Evolutionary conservation across 2,329 filamentous ascomycete species (phyloP).

Genomic region (Xylaria sp.): DNA sequence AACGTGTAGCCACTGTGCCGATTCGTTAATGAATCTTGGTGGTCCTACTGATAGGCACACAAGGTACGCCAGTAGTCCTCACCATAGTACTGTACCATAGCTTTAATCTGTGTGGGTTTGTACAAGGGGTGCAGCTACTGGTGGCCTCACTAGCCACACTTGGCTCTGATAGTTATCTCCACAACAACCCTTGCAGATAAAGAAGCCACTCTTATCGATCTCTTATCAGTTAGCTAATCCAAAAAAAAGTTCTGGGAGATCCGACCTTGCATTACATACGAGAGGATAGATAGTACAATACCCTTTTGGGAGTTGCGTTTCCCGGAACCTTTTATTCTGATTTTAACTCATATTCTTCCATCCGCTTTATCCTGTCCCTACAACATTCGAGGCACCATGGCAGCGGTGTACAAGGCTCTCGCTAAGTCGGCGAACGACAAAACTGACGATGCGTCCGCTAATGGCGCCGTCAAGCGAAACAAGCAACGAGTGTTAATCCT

Average conservation of each 20-base stretch:
- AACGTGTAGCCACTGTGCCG: not conserved
- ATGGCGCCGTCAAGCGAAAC: slow-evolving; percentile 70
- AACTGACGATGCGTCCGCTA: slow-evolving; percentile 60
- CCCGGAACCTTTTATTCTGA: not conserved
- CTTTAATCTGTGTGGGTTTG: slow-evolving; percentile 21
- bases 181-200: slow-evolving; percentile 15
- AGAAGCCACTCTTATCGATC: slow-evolving; percentile 33
- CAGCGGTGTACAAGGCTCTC: slow-evolving; percentile 79
- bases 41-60: not conserved
- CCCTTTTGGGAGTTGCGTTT: slow-evolving; percentile 12
- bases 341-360: not conserved
- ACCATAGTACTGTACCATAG: slow-evolving; percentile 8
- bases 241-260: slow-evolving; percentile 38
- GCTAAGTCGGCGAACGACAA: slow-evolving; percentile 68
- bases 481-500: slow-evolving; percentile 87
- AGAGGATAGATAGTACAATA: not conserved
- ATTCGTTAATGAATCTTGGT: not conserved
- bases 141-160: slow-evolving; percentile 22
- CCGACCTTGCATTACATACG: slow-evolving; percentile 8
- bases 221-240: slow-evolving; percentile 32
- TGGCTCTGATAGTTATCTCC: not conserved
- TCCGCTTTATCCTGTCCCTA: not conserved
- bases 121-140: not conserved
- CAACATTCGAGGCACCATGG: slow-evolving; percentile 60
- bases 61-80: not conserved